These are phyloP conservation scores for Celoporthe dispersa DNA, from an alignment of 2,329 filamentous ascomycete species.

Conservation along the genomic window DNA sequence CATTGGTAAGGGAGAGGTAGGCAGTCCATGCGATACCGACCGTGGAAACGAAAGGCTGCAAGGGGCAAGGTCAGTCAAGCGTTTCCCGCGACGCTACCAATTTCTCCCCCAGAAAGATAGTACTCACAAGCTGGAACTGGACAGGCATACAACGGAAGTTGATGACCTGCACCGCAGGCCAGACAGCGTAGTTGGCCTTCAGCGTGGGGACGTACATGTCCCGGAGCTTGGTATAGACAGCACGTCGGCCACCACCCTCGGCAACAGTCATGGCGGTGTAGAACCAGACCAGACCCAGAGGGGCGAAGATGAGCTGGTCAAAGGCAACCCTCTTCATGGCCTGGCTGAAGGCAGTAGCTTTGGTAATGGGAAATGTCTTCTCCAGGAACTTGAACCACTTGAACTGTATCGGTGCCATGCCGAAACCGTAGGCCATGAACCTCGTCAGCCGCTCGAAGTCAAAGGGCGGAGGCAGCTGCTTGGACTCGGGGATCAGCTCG, in stretches of 20 bases:
- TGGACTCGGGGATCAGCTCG: conserved; percentile 70
- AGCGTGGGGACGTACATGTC: conserved; percentile 94
- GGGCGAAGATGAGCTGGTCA: conserved; percentile 93
- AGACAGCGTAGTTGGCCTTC: conserved; percentile 94
- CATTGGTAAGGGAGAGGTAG: conserved; percentile 91
- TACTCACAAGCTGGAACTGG: conserved; percentile 90
- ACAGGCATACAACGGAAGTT: conserved; percentile 96
- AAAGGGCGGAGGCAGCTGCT: conserved; percentile 75
- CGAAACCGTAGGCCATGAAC: conserved; percentile 97
- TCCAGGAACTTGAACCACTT: conserved; percentile 93
- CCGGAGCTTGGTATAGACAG: conserved; percentile 80
- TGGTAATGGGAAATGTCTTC: conserved; percentile 80
- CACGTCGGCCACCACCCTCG: conserved; percentile 84
- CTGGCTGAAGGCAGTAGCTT: conserved; percentile 72
- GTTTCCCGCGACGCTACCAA: not conserved
- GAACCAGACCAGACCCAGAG: conserved; percentile 84
- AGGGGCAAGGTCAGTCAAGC: conserved; percentile 25
- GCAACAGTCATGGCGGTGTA: conserved; percentile 97
- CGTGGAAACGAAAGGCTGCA: conserved; percentile 90
- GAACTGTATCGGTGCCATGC: conserved; percentile 94
- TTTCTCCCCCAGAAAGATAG: not conserved
- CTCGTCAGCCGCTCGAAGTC: conserved; percentile 93
- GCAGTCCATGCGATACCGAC: conserved; percentile 97
- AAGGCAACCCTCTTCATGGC: conserved; percentile 89
- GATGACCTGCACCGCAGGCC: conserved; percentile 94